These are phyloP conservation scores for Plasmodium knowlesi DNA, from an alignment of 169 alveolate genomes.

Conservation along the genomic window DNA sequence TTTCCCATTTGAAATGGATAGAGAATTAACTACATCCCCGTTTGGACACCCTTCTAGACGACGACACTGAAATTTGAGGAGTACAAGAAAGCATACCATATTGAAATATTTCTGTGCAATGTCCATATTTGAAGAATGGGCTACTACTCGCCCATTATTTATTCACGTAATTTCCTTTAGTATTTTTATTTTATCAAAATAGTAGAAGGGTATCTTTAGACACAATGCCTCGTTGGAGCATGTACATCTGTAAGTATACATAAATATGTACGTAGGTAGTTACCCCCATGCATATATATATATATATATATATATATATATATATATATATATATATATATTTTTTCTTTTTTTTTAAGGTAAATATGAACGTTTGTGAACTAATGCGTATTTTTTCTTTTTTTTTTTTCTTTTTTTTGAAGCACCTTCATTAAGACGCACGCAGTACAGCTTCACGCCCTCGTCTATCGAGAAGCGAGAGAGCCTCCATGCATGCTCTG, in stretches of 20 bases:
- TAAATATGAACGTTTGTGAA: conserved; percentile 3
- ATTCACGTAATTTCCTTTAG: background rate
- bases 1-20: background rate
- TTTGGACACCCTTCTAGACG: background rate
- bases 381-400: background rate
- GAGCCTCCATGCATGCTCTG: background rate
- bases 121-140: background rate
- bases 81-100: background rate
- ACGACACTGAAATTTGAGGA: background rate
- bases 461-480: background rate
- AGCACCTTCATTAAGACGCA: background rate
- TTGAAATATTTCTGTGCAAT: background rate
- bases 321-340: too few relatives aligned
- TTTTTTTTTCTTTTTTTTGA: background rate
- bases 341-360: background rate
- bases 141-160: background rate
- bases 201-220: background rate
- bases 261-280: background rate
- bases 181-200: background rate
- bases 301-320: too few relatives aligned
- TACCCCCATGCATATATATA: background rate
- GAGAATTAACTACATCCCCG: background rate
- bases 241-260: background rate
- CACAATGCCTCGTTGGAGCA: background rate
- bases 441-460: background rate